phyloP scores from a whole-genome alignment of 768 basidiomycete genomes.

The Rhizopogon vinicolor region DNA sequence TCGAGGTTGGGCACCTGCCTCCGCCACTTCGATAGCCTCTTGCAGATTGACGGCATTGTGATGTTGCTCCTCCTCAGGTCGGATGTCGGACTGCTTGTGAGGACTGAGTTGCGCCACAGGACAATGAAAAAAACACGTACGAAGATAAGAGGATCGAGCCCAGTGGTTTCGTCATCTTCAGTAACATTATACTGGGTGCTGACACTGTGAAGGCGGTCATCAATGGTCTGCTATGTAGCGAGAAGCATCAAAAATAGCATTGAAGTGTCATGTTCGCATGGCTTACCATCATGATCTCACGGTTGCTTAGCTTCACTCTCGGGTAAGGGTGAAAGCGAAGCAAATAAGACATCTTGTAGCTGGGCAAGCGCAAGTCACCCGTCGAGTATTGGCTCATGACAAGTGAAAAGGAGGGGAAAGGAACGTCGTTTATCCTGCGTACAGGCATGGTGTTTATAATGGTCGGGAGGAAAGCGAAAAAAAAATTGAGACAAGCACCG shows the following conservation, averaged over 20 bases:
- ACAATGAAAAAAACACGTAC: not conserved
- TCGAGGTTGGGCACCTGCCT: not conserved
- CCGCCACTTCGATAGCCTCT: not conserved
- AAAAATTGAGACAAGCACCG: not conserved
- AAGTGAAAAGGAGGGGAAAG: not conserved
- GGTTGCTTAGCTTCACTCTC: slow-evolving; percentile 2
- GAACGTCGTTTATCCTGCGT: not conserved
- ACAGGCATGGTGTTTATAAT: not conserved
- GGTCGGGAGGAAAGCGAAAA: not conserved
- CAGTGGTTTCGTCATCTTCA: not conserved
- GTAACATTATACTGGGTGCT: not conserved
- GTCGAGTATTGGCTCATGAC: not conserved
- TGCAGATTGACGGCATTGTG: not conserved
- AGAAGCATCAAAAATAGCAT: not conserved
- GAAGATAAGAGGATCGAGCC: not conserved
- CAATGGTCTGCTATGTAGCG: not conserved
- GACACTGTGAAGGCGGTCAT: not conserved
- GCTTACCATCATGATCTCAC: slow-evolving; percentile 4
- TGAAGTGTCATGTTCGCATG: not conserved
- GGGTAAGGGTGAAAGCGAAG: slow-evolving; percentile 10
- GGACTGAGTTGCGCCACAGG: not conserved
- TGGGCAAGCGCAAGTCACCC: slow-evolving; percentile 1
- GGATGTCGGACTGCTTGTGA: not conserved
- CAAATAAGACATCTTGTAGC: slow-evolving; percentile 7
- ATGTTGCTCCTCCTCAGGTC: not conserved